Evolutionary conservation across 2,329 filamentous ascomycete genomes (phyloP), one percentile per base, ranked within the genome.

Genomic region (Fusarium sp.): DNA sequence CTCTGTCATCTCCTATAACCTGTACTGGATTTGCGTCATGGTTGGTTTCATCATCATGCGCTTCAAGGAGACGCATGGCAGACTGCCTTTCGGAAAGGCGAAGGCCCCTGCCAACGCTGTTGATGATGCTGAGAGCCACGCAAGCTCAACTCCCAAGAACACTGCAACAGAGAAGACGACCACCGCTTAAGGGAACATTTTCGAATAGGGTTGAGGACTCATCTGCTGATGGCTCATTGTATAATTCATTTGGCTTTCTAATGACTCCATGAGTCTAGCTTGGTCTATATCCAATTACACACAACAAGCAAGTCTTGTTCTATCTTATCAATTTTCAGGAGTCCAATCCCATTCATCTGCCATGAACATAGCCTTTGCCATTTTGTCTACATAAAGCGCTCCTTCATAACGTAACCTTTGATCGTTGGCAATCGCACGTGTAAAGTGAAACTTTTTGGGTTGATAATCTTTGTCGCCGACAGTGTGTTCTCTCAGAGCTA

Each of bases 21-120:
- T 96, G 22, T 97, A 97, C 85, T 98, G 94, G 95, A 83, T 96
- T 57, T 86, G 85, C 14, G 89, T 96, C 74, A 94, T 95, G 64
- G 87, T 94, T 22, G 87, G 87, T 10, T 93, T 96, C 79, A 69
- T 90, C 20, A 74, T 84, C 39, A 87, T 96, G 86, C 87, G 91
- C 47, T 94, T 90, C 83, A 88, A 88, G 72, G 94, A 96, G 83
- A 75, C 74, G 41, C 86, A 85, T 69, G 87, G 87, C 15, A 85
- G 83, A 70, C 86, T 84, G 81, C 87, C 87, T 5, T 78, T 87
- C n/a, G 74, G 81, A 73, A 85, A 83, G 74, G 66, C 79, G 30
- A 83, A 82, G 75, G 58, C 71, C 38, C 71, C 64, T 18, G 39
- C 62, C 22, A 58, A 66, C 32, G 55, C 67, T 38, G 74, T 72